Evolutionary conservation across 345 rosid species (phyloP).

Genomic region (Pistacia atlantica): DNA sequence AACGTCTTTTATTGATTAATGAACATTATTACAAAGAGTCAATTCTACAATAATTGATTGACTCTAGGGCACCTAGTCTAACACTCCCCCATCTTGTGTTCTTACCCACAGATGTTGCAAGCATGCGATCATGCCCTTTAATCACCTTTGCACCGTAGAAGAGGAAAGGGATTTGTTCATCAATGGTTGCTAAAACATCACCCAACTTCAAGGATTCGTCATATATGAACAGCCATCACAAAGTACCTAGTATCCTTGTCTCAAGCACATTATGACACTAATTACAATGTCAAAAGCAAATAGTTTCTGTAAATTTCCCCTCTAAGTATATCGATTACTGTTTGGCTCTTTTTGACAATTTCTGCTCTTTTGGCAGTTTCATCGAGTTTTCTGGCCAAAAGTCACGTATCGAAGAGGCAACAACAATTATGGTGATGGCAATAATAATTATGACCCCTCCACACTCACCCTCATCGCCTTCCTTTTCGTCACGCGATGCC

Average conservation of each 20-base stretch:
- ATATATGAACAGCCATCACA: conserved; percentile 9
- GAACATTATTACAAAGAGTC: too few relatives aligned
- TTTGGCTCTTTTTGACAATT: background rate
- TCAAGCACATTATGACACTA: conserved; percentile 5
- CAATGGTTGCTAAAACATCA: background rate
- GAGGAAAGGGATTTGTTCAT: background rate
- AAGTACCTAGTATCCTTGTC: background rate
- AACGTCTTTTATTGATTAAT: too few relatives aligned
- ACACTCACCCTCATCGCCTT: conserved; percentile 1
- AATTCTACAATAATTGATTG: background rate
- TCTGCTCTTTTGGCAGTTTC: background rate
- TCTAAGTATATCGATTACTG: background rate
- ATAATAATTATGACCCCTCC: background rate
- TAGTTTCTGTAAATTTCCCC: background rate
- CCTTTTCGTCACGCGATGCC: too few relatives aligned
- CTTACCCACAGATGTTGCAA: background rate
- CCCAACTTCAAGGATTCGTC: background rate
- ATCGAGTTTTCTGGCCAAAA: background rate
- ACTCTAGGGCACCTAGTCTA: background rate
- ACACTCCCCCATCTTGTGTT: background rate
- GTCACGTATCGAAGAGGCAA: background rate
- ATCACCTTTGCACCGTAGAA: conserved; percentile 14
- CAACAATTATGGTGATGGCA: background rate
- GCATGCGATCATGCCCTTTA: background rate
- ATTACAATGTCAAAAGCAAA: background rate